Evolutionary conservation across 371 early-diverging fungal species (phyloP), one percentile per base, ranked within the genome.

Genomic region (Apophysomyces elegans): DNA sequence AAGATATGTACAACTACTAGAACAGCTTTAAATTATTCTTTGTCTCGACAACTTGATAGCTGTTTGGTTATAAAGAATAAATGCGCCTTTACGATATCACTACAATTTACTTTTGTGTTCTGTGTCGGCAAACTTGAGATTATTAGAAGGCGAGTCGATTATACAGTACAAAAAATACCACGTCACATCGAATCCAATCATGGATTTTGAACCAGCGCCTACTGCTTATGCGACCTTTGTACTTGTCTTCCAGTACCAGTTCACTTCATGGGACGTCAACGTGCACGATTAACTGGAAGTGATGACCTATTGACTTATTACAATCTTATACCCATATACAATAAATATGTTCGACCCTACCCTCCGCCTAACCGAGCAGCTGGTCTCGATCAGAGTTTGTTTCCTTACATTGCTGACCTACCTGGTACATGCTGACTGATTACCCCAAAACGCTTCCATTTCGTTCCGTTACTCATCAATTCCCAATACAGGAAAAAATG

Each of bases 251-350:
- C 54, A 18, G n/a, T 9, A 21, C 54, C 9, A 26, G 32, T 26
- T 26, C 32, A 26, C 32, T 50, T 21, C 21, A 50, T 50, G 54
- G 54, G 54, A 50, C 54, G 35, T 21, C 54, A n/a, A 50, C 54
- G 21, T 9, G 21, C 54, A 39, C 66, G 65, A 61, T 64, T 86
- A 67, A 80, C 83, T 26, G 88, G 85, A 58, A 84, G 79, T 60
- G 82, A 80, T 56, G 88, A 88, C 72, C 72, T 88, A 11, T 65
- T 88, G 46, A 73, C 83, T 1, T 82, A 82, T 26, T 86, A 78
- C 72, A 78, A 83, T 62, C 76, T 88, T 37, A 73, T 83, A 59
- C 83, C 85, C 43, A 75, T 83, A 36, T 88, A 88, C 66, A 75
- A 88, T 63, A 76, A 78, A 62, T 81, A 84, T 43, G 84, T 88